Conservation (phyloP, 2,329 filamentous ascomycete species). For the Aspergillus sojae region DNA sequence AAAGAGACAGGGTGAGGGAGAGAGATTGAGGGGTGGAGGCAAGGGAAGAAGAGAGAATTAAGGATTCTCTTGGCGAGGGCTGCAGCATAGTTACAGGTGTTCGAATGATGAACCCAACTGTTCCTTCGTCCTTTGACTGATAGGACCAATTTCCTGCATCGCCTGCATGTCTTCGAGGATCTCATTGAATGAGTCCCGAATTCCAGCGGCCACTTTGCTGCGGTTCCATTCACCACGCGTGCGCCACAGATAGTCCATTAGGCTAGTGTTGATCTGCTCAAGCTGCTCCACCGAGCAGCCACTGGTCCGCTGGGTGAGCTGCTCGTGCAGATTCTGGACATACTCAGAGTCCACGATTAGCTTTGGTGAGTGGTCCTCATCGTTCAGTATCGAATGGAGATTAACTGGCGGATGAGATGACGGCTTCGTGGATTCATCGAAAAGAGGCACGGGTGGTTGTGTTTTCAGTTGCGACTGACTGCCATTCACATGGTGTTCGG, state of each 20-base stretch:
- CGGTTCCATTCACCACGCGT: slow-evolving; percentile 81
- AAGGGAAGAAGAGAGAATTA: background rate
- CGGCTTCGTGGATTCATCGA: slow-evolving; percentile 37
- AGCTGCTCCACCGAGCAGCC: slow-evolving; percentile 90
- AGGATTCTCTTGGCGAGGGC: background rate
- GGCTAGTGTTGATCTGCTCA: slow-evolving; percentile 84
- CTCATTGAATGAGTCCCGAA: slow-evolving; percentile 74
- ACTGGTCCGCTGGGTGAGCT: slow-evolving; percentile 68
- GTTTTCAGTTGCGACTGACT: slow-evolving; percentile 44
- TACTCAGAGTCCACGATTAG: slow-evolving; percentile 51
- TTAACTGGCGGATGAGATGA: slow-evolving; percentile 26
- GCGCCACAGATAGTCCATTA: slow-evolving; percentile 91
- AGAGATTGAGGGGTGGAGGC: background rate
- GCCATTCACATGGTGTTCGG: slow-evolving; percentile 34
- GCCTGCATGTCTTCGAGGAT: slow-evolving; percentile 60
- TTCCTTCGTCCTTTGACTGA: slow-evolving; percentile 39
- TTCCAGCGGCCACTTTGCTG: slow-evolving; percentile 65
- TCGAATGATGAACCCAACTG: slow-evolving; percentile 25
- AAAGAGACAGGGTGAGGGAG: background rate
- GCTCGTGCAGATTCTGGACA: slow-evolving; percentile 61
- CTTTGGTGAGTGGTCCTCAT: slow-evolving; percentile 33
- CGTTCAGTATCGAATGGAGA: slow-evolving; percentile 38
- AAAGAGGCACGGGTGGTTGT: slow-evolving; percentile 44
- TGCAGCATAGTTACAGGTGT: background rate
- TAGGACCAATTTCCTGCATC: slow-evolving; percentile 48